Percentiles rank a stretch among this genome's conserved stretches.
Evolutionary conservation across 2,329 filamentous ascomycete genomes (phyloP).

Genomic region (Clonostachys sp.): DNA sequence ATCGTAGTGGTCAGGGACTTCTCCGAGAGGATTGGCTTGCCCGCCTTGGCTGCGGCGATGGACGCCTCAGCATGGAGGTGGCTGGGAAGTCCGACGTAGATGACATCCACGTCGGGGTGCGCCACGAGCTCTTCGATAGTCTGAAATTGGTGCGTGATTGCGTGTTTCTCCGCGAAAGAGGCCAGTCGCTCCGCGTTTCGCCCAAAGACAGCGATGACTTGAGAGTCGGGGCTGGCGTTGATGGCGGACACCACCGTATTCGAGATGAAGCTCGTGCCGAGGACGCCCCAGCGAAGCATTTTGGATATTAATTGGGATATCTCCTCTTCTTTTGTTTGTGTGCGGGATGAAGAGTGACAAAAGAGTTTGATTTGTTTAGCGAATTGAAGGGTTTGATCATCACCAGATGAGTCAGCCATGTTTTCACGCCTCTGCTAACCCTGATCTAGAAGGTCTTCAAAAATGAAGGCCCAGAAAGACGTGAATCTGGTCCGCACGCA

Average conservation of each 20-base stretch:
- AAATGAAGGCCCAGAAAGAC: no score
- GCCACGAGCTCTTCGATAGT: slow-evolving; percentile 12
- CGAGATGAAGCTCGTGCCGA: slow-evolving; percentile 20
- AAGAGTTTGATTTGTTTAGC: no score
- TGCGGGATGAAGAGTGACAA: no score
- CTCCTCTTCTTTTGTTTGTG: no score
- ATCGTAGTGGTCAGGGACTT: slow-evolving; percentile 17
- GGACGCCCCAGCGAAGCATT: slow-evolving; percentile 17
- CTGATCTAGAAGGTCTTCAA: no score
- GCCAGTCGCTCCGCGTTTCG: slow-evolving; percentile 12
- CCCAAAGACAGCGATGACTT: slow-evolving; percentile 16
- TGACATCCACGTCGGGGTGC: slow-evolving; percentile 13
- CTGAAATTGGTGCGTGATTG: slow-evolving; percentile 9
- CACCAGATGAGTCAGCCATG: no score
- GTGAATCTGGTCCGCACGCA: no score
- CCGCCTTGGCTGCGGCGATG: slow-evolving; percentile 11
- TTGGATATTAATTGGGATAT: no score
- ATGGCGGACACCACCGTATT: slow-evolving; percentile 14
- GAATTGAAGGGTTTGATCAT: no score
- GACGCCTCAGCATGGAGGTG: slow-evolving; percentile 16
- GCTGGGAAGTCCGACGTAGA: slow-evolving; percentile 17
- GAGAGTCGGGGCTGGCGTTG: slow-evolving; percentile 9
- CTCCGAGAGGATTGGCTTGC: slow-evolving; percentile 17
- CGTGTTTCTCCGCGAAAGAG: slow-evolving; percentile 14
- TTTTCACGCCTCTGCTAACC: no score